These are phyloP conservation scores for Linnemannia exigua DNA, from an alignment of 192 early-diverging fungal species.

Conservation along the genomic window DNA sequence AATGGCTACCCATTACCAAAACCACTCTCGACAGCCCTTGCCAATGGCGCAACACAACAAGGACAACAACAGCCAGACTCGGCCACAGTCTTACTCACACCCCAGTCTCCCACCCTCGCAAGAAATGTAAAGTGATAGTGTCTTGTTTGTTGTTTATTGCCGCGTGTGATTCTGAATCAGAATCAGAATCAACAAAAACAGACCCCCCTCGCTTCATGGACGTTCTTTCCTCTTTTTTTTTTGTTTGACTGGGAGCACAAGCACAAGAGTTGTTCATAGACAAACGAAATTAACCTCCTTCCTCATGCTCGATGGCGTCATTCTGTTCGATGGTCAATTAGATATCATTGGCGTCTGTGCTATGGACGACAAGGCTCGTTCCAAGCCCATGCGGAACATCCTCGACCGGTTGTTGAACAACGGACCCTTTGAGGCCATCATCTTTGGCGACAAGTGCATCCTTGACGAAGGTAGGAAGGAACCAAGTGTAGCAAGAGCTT, in stretches of 20 bases:
- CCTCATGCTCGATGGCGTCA: background rate
- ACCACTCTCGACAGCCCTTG: constrained; percentile 15
- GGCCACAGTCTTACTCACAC: background rate
- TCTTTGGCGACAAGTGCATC: constrained; percentile 97
- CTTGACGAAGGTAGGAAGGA: constrained; percentile 83
- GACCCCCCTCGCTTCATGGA: background rate
- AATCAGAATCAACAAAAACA: background rate
- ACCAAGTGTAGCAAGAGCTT: background rate
- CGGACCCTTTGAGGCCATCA: constrained; percentile 84
- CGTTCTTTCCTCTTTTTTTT: background rate
- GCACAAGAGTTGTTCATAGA: background rate
- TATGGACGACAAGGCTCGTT: constrained; percentile 92
- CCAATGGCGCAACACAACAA: background rate
- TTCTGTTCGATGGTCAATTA: constrained; percentile 10
- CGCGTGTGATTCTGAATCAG: background rate
- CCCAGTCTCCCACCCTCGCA: constrained; percentile 20
- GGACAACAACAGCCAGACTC: background rate
- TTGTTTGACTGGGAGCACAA: background rate
- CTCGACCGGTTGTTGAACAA: constrained; percentile 74
- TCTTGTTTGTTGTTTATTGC: background rate
- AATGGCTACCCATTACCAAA: constrained; percentile 39
- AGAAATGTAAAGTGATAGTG: constrained; percentile 38
- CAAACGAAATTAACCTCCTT: background rate
- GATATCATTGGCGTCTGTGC: constrained; percentile 86
- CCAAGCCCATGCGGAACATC: constrained; percentile 95